Percentiles rank a stretch among this genome's conserved stretches.
phyloP scores from a whole-genome alignment of 257 asterid genomes.

The Nicotiana tabacum region DNA sequence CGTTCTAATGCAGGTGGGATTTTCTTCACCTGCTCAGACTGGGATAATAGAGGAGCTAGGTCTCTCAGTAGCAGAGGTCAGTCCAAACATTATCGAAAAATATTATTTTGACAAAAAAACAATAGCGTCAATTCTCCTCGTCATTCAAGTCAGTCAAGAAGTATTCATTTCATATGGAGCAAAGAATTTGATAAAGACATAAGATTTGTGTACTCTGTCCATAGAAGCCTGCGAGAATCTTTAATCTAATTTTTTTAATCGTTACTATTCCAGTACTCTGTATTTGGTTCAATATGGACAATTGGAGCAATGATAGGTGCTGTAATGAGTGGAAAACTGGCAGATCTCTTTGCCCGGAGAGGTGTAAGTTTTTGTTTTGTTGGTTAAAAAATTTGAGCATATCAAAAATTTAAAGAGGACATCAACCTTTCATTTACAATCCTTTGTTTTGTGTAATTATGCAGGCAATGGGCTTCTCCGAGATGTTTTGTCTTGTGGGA shows the following conservation, averaged over 20 bases:
- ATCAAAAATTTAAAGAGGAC: not conserved
- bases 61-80: constrained; percentile 64
- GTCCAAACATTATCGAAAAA: not conserved
- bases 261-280: constrained; percentile 50
- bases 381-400: not conserved
- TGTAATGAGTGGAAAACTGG: constrained; percentile 69
- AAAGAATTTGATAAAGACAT: no score
- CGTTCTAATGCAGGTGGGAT: constrained; percentile 54
- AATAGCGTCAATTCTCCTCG: no score
- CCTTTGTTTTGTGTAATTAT: constrained; percentile 12
- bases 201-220: no score
- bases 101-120: not conserved
- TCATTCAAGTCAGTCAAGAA: no score
- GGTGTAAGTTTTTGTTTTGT: constrained; percentile 42
- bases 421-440: not conserved
- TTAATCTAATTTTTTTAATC: not conserved
- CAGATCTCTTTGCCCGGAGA: constrained; percentile 78
- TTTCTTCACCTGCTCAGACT: constrained; percentile 77
- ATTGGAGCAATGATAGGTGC: constrained; percentile 95
- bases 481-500: constrained; percentile 53
- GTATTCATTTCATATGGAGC: no score
- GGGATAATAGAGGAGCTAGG: constrained; percentile 69
- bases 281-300: constrained; percentile 81
- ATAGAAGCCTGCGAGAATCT: not conserved
- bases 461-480: constrained; percentile 84